Evolutionary conservation across 495 filamentous ascomycete genomes (phyloP).

Genomic region (Pyronema omphalodes): DNA sequence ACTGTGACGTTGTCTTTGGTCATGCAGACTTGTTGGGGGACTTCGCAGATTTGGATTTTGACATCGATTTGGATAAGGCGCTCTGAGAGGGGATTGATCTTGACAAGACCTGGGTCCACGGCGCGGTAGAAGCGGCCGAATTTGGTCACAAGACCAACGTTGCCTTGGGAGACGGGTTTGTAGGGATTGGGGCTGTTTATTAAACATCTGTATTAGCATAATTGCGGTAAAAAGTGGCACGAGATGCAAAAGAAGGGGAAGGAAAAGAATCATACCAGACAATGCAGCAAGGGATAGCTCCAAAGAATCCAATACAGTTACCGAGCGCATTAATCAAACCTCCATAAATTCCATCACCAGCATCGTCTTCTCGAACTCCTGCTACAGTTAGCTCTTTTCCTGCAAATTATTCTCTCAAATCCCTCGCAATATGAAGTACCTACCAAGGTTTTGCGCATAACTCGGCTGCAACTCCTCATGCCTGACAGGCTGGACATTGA

Average conservation of each 20-base stretch:
- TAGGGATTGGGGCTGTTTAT: constrained; percentile 77
- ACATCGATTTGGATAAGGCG: constrained; percentile 82
- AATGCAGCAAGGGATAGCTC: constrained; percentile 83
- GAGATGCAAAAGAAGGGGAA: background rate
- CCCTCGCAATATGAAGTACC: too few species aligned
- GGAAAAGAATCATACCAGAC: constrained; percentile 6
- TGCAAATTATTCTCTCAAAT: too few species aligned
- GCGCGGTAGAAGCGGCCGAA: constrained; percentile 94
- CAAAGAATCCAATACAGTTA: constrained; percentile 54
- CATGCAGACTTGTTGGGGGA: constrained; percentile 95
- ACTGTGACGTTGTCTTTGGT: constrained; percentile 97
- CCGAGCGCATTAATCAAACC: constrained; percentile 54
- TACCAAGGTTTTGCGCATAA: constrained; percentile 53
- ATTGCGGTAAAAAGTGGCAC: background rate
- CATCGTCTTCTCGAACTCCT: constrained; percentile 30
- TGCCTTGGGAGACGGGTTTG: constrained; percentile 81
- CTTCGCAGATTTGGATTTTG: constrained; percentile 93
- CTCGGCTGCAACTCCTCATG: constrained; percentile 71
- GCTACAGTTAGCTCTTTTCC: background rate
- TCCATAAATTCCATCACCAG: constrained; percentile 48
- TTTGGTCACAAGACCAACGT: constrained; percentile 85
- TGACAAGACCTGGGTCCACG: constrained; percentile 92
- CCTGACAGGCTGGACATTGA: constrained; percentile 66
- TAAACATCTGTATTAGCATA: constrained; percentile 11
- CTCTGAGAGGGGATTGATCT: constrained; percentile 94